A percentile compares a stretch with the other conserved stretches of the same genome.
phyloP scores from a whole-genome alignment of 2,329 filamentous ascomycete species.

The Lojkania enalia region DNA sequence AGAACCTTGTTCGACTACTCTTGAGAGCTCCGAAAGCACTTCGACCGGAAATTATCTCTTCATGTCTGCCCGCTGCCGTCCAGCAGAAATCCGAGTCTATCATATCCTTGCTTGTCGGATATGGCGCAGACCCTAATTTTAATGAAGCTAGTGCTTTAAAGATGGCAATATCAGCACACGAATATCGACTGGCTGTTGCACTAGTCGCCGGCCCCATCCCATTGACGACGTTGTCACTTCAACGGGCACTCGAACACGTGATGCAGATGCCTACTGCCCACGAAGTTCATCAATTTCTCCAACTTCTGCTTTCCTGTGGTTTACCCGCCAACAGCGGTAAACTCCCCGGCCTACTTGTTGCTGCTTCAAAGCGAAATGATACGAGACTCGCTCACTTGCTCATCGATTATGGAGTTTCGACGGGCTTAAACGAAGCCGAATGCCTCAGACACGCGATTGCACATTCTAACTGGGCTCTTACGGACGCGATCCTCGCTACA shows the following conservation, averaged over 20 bases:
- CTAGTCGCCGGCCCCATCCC: slow-evolving; percentile 33
- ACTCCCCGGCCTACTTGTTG: slow-evolving; percentile 34
- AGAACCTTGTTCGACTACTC: slow-evolving; percentile 33
- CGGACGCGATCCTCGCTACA: slow-evolving; percentile 29
- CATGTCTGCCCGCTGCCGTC: slow-evolving; percentile 36
- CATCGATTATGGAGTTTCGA: slow-evolving; percentile 35
- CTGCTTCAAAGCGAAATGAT: slow-evolving; percentile 32
- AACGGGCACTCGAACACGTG: slow-evolving; percentile 32
- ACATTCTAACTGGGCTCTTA: slow-evolving; percentile 35
- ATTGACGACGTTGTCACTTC: slow-evolving; percentile 27
- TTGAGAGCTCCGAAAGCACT: slow-evolving; percentile 39
- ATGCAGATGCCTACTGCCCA: slow-evolving; percentile 33
- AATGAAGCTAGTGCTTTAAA: slow-evolving; percentile 37
- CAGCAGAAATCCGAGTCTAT: slow-evolving; percentile 35
- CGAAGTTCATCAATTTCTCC: slow-evolving; percentile 34
- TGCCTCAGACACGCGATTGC: slow-evolving; percentile 31
- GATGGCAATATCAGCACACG: slow-evolving; percentile 34
- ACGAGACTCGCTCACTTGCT: slow-evolving; percentile 35
- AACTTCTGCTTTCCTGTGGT: slow-evolving; percentile 40
- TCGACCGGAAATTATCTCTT: slow-evolving; percentile 35
- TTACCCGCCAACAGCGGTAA: slow-evolving; percentile 30
- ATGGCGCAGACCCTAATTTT: slow-evolving; percentile 43
- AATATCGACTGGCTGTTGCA: slow-evolving; percentile 34
- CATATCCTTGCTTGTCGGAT: slow-evolving; percentile 34
- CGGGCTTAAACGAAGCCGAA: slow-evolving; percentile 33